Base-by-base conservation (phyloP, 495 filamentous ascomycete species). In the Xylaria sp. region DNA sequence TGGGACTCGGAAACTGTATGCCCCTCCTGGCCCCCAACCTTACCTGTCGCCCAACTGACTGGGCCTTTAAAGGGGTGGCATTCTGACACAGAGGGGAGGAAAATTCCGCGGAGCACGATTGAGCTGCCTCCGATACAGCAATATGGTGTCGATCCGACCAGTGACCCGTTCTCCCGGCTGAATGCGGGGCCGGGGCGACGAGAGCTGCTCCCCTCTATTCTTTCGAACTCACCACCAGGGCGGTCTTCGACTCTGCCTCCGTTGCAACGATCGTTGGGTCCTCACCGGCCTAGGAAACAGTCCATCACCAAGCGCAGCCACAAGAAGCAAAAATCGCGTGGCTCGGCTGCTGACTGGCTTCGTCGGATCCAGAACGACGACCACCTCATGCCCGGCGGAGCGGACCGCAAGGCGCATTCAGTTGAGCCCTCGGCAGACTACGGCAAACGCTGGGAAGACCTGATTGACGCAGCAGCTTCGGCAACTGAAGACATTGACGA, bases 401-500 rank as follows among this genome's bases (percentile, higher is more conserved):
- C 89, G 70, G 91, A 93, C 69, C 86, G 93, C 61, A 97, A 97
- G 79, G 92, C 93, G 29, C 88, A 90, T 71, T 97, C 93, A 3
- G 92, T 93, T 31, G 94, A 97, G 79, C 93, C 94, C 19, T 86
- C 90, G 40, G 89, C 87, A 72, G 88, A 91, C 55, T 93, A 90
- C 79, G 93, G 93, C 50, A 95, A 94, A 83, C 86, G 94, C 76
- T 97, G 94, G 94, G 93, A 97, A 80, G 94, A 97, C 80, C 81
- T 97, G 71, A 94, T 97, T 68, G 94, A 97, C 80, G 94, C 94
- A 12, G 93, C 93, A 29, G 91, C 94, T 19, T 97, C 93, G 44
- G 93, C 93, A 12, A 97, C 93, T 8, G 94, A 97, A 85, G 94
- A 96, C 81, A 93, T 96, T 74, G 93, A 95, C 75, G 88, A 90